These are phyloP conservation scores for Digitaria exilis DNA, from an alignment of 202 grass and related monocot species.

Conservation along the genomic window DNA sequence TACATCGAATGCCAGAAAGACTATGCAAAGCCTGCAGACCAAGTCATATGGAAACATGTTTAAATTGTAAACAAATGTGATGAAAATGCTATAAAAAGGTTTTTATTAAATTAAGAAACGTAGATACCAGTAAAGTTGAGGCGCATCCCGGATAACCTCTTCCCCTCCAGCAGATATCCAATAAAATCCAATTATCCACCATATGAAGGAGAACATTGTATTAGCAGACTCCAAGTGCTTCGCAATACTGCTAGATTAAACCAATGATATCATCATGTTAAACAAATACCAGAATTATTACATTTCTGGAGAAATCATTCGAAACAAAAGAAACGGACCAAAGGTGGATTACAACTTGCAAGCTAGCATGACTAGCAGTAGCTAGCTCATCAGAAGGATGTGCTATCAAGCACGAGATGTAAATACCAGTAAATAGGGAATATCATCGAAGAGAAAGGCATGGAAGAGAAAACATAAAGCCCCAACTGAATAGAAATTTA, in stretches of 20 bases:
- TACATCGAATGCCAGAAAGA: constrained; percentile 86
- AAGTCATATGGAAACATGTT: constrained; percentile 18
- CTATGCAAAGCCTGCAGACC: constrained; percentile 81
- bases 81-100: background rate
- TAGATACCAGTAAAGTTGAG: constrained; percentile 71
- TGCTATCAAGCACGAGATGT: background rate
- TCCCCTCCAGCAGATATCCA: constrained; percentile 74
- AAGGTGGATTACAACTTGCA: background rate
- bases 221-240: constrained; percentile 76
- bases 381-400: background rate
- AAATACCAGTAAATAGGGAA: background rate
- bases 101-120: background rate
- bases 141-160: constrained; percentile 55
- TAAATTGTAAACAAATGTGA: constrained; percentile 15
- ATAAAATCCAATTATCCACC: constrained; percentile 88
- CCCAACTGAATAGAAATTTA: background rate
- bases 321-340: background rate
- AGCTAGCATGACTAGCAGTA: background rate
- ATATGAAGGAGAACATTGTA: constrained; percentile 80
- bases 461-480: too few species aligned
- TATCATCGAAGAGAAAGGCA: too few species aligned
- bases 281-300: background rate
- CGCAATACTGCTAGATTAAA: constrained; percentile 56
- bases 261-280: constrained; percentile 18
- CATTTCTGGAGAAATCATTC: background rate